These are phyloP conservation scores for Lyophyllum shimeji DNA, from an alignment of 768 basidiomycete genomes.

Conservation along the genomic window DNA sequence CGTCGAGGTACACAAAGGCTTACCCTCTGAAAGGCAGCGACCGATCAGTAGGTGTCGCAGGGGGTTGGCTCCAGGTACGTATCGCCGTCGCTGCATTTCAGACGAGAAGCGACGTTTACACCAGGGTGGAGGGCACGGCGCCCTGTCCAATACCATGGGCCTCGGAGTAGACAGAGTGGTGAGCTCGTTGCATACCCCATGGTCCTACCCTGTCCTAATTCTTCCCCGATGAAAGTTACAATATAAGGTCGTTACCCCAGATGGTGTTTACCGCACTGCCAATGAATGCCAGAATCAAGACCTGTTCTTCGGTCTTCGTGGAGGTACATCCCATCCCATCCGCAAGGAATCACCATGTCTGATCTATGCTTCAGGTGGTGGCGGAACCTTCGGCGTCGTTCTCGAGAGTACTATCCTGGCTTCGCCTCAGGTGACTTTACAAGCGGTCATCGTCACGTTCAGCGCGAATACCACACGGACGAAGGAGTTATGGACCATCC, in stretches of 20 bases:
- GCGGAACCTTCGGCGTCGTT: slow-evolving; percentile 49
- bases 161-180: slow-evolving; percentile 47
- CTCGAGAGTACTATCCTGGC: slow-evolving; percentile 36
- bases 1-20: not conserved
- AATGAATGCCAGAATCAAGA: slow-evolving; percentile 52
- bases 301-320: slow-evolving; percentile 54
- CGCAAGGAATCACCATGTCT: not conserved
- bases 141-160: slow-evolving; percentile 44
- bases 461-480: slow-evolving; percentile 25
- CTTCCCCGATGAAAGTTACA: slow-evolving; percentile 32
- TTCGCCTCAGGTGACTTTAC: slow-evolving; percentile 34
- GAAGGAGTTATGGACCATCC: slow-evolving; percentile 33
- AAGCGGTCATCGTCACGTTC: slow-evolving; percentile 34
- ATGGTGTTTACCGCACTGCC: slow-evolving; percentile 42
- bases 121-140: slow-evolving; percentile 44
- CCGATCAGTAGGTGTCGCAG: slow-evolving; percentile 38
- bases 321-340: slow-evolving; percentile 26
- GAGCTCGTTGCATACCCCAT: slow-evolving; percentile 8
- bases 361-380: slow-evolving; percentile 30
- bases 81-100: not conserved
- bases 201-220: not conserved
- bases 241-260: slow-evolving; percentile 54
- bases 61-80: slow-evolving; percentile 37
- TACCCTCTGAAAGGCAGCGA: slow-evolving; percentile 28
- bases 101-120: not conserved